A percentile compares a stretch with the other conserved stretches of the same genome.
Conservation (phyloP, 2,329 filamentous ascomycete species). For the Beauveria australis region DNA sequence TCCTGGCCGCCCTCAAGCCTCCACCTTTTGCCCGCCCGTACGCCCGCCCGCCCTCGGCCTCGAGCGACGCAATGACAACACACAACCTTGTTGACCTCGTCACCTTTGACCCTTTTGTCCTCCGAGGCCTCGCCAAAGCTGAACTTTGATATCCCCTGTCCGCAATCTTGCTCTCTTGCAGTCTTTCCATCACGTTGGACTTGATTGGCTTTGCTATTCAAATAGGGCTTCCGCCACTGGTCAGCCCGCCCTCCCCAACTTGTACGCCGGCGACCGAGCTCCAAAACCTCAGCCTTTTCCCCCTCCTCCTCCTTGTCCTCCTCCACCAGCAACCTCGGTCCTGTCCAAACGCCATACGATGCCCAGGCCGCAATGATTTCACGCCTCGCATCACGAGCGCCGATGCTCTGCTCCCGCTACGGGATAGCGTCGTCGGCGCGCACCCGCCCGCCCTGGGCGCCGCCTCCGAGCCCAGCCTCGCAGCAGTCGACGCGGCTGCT, state of each 20-base stretch:
- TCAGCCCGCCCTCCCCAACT: not conserved
- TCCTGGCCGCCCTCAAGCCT: not conserved
- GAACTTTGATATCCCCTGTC: not conserved
- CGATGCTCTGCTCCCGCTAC: conserved; percentile 24
- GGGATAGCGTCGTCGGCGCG: conserved; percentile 19
- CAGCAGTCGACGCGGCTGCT: conserved; percentile 25
- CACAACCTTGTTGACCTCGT: conserved; percentile 1
- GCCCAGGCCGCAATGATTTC: conserved; percentile 25
- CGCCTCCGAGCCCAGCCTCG: conserved; percentile 19
- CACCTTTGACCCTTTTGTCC: not conserved
- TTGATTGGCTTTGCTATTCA: not conserved
- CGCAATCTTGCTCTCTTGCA: not conserved
- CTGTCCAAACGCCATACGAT: not conserved
- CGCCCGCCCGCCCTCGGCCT: not conserved
- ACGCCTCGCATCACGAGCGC: conserved; percentile 25
- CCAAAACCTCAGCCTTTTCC: not conserved
- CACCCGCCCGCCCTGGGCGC: conserved; percentile 21
- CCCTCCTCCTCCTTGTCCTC: no score
- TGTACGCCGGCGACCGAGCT: not conserved
- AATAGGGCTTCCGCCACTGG: not conserved
- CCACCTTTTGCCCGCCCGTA: not conserved
- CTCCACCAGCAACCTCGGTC: not conserved
- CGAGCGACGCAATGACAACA: not conserved
- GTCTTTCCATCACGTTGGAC: not conserved
- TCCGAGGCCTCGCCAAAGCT: not conserved